Evolutionary conservation across 257 asterid species (phyloP), one percentile per base, ranked within the genome.

Genomic region (Lycium ferocissimum): DNA sequence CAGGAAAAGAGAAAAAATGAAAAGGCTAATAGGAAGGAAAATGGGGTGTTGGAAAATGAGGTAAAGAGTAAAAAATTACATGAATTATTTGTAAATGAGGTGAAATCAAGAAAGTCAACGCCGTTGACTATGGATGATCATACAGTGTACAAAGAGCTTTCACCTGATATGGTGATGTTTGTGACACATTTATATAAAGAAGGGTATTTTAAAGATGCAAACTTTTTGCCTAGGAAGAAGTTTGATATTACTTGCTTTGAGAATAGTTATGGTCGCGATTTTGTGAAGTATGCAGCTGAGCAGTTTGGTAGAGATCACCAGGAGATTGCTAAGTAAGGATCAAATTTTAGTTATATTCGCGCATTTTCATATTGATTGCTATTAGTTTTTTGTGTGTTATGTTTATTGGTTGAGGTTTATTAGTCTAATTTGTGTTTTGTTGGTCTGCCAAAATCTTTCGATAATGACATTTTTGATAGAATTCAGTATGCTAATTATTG

Each of bases 321-420:
- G 84, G 93, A 92, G 84, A 86, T 96, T 85, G 93, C 96, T 58
- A 90, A 92, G 97, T 94, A 88, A 92, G 97, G 15, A 83, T 20
- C 51, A 59, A 13, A 2, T 40, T 40, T 40, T 14, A 54, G n/a
- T 54, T 54, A 54, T 18, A 54, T 12, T 54, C 18, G 15, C 58
- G 1, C 14, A 11, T 53, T 53, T 12, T 10, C 14, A 11, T 54
- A 54, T 12, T 6, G n/a, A 13, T 54, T 14, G 18, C 18, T 1
- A 54, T 4, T 54, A 54, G 14, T 3, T 13, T 54, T 54, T 2
- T 53, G 58, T 1, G 6, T 69, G 11, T 79, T 38, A 58, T 33
- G 35, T 56, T 54, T 47, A 20, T 58, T 33, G 4, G 13, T 38
- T 15, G 15, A 58, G 4, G 2, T 18, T 80, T 58, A 49, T 6